These are phyloP conservation scores for Viola pubescens DNA, from an alignment of 441 rosid species.

Conservation along the genomic window DNA sequence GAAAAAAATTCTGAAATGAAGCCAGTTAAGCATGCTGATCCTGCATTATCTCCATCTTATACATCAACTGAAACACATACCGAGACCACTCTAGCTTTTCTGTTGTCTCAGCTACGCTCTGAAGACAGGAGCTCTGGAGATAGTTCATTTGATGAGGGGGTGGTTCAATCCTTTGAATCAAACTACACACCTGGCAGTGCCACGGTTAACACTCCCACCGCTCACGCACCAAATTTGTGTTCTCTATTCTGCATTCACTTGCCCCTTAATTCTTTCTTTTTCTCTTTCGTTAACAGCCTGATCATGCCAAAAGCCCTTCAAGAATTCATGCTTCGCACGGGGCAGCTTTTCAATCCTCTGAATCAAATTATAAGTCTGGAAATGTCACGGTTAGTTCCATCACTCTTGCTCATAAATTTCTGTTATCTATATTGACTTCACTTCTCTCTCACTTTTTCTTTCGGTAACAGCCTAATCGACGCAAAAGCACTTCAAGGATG, in stretches of 20 bases:
- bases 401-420: too few relatives aligned
- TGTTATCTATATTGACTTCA: too few relatives aligned
- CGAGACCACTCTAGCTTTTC: conserved; percentile 25
- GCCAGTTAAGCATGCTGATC: conserved; percentile 12
- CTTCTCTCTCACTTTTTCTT: too few relatives aligned
- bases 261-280: not conserved
- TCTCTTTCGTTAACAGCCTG: conserved; percentile 17
- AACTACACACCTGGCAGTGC: conserved; percentile 28
- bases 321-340: conserved; percentile 18
- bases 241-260: not conserved
- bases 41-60: conserved; percentile 27
- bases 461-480: too few relatives aligned
- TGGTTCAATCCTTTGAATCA: conserved; percentile 16
- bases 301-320: conserved; percentile 23
- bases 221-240: not conserved
- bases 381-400: too few relatives aligned
- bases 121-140: conserved; percentile 22
- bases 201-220: conserved; percentile 16
- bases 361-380: conserved; percentile 9
- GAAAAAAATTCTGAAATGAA: conserved; percentile 18
- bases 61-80: conserved; percentile 29
- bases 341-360: conserved; percentile 17
- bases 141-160: conserved; percentile 28
- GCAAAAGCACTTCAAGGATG: not conserved
- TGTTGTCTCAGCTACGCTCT: conserved; percentile 25